Evolutionary conservation across 129 eudicot genomes (phyloP).

Genomic region (Smallanthus sonchifolius): DNA sequence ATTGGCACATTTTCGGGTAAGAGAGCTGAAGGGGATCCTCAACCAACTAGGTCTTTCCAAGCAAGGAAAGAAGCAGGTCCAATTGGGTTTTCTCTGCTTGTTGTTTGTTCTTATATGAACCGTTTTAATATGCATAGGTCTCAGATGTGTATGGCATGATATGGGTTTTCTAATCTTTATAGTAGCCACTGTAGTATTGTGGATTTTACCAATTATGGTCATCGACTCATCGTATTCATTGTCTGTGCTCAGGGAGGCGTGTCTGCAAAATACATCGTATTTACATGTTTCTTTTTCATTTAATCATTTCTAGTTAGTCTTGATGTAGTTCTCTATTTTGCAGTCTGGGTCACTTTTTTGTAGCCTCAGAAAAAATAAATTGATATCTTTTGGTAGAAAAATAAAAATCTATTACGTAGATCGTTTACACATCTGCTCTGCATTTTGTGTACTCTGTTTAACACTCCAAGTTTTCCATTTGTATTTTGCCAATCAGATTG

Average conservation of each 20-base stretch:
- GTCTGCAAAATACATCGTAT: background rate
- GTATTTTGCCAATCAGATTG: conserved; percentile 3
- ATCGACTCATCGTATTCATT: background rate
- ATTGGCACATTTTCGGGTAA: conserved; percentile 81
- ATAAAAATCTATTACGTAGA: background rate
- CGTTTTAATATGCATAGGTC: background rate
- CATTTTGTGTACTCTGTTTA: conserved; percentile 3
- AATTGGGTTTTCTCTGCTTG: conserved; percentile 7
- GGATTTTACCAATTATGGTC: background rate
- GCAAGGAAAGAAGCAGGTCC: conserved; percentile 99
- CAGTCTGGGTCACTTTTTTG: background rate
- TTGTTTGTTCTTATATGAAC: background rate
- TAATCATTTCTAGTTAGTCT: conserved; percentile 1
- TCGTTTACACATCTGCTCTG: background rate
- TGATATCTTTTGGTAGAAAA: background rate
- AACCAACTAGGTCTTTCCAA: conserved; percentile 82
- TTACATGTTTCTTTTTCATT: background rate
- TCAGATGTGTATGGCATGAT: conserved; percentile 11
- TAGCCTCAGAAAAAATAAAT: background rate
- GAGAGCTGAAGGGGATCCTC: conserved; percentile 92
- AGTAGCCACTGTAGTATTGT: background rate
- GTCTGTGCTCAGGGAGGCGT: background rate
- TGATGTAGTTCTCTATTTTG: background rate
- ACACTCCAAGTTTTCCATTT: background rate
- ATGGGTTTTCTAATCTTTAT: background rate